Base-by-base conservation (phyloP, 805 yeast genomes). In the Candida parachauliodes region DNA sequence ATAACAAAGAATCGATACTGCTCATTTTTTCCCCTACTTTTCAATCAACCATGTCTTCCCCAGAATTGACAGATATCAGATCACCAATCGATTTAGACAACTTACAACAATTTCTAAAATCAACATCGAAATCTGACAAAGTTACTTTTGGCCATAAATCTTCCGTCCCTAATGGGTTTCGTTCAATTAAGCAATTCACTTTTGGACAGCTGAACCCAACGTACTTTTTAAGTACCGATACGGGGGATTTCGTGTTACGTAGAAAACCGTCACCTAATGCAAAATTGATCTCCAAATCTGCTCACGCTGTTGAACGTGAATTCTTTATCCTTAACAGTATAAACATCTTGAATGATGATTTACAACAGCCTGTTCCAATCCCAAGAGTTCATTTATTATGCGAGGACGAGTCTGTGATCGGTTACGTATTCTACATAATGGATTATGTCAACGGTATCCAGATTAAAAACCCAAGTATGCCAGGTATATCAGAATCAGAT, bases 201-300 rank as follows among this genome's bases (percentile, higher is more conserved):
- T 76, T 72, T 51, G 85, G 85, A 11, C 85, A 79, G 52, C 73
- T 80, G 1, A 79, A 79, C 49, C 85, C 84, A 9, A 77, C 83
- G 1, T 79, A 77, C 49, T 32, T 29, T 21, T 65, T 74, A 20
- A 38, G 77, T 18, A 55, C 51, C 2, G 80, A 76, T 44, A 43
- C 43, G 4, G 65, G 65, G 1, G 56, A 51, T 20, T 69, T 65
- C 37, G 83, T 78, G 2, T 60, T 79, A 35, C 59, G 85, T 39
- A 63, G 78, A 45, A 79, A 79, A 49, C 85, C 85, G 0, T 64
- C 71, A 6, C 54, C 73, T 2, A 74, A 72, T 44, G 62, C 62
- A 24, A 61, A 70, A 40, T 59, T 79, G 32, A 70, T 77, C 12
- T 69, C 78, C 12, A 70, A 65, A 45, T 66, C 77, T 6, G 83